These are phyloP conservation scores for Aspergillus flavus DNA, from an alignment of 2,329 filamentous ascomycete genomes.

Conservation along the genomic window DNA sequence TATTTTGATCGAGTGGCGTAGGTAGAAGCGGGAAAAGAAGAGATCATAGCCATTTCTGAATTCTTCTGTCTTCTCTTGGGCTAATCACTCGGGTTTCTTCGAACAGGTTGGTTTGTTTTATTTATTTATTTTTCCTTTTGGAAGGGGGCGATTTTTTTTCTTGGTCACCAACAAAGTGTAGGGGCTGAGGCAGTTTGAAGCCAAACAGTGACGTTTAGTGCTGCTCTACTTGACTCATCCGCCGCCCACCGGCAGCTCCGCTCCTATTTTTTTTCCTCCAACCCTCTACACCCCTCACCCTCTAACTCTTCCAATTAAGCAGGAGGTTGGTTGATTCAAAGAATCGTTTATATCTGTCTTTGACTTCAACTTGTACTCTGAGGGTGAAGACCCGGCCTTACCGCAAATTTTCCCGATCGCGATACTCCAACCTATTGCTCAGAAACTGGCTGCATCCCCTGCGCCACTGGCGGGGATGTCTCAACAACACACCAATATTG, in stretches of 20 bases:
- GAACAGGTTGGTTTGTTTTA: not conserved
- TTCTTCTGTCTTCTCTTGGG: not conserved
- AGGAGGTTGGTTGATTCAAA: not conserved
- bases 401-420: slow-evolving; percentile 3
- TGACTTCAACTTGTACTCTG: slow-evolving; percentile 10
- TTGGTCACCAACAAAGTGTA: not conserved
- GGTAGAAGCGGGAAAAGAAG: not conserved
- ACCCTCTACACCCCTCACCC: not conserved
- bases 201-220: slow-evolving; percentile 12
- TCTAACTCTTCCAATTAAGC: not conserved
- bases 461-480: slow-evolving; percentile 36
- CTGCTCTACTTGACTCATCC: slow-evolving; percentile 22
- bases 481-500: slow-evolving; percentile 54
- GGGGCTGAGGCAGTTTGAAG: not conserved
- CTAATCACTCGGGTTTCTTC: not conserved
- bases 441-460: slow-evolving; percentile 21
- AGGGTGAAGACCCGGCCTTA: not conserved
- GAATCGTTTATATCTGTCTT: slow-evolving; percentile 5
- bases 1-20: not conserved
- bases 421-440: not conserved
- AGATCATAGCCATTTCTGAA: not conserved
- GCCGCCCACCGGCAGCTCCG: slow-evolving; percentile 11
- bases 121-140: not conserved
- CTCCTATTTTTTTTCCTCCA: slow-evolving; percentile 17
- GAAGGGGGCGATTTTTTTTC: not conserved